Conservation (phyloP, 78 protist species). For the Thecamonas trahens region DNA sequence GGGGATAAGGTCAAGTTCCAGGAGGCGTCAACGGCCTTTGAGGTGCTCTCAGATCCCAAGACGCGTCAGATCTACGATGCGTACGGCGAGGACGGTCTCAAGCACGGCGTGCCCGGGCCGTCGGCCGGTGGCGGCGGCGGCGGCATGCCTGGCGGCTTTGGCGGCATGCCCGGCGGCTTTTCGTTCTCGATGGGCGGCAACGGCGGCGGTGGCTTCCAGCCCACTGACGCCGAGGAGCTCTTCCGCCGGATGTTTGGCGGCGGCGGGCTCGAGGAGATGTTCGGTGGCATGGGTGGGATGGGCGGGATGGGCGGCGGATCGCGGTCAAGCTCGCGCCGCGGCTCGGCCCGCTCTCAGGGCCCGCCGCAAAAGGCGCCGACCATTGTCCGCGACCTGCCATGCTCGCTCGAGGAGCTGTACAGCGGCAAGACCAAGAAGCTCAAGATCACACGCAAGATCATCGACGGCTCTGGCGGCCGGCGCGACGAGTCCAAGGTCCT, state of each 20-base stretch:
- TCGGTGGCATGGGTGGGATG: background rate
- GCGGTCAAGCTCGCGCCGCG: background rate
- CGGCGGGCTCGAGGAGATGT: too few relatives aligned
- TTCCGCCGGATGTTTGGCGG: background rate
- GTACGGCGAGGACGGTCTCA: conserved; percentile 34
- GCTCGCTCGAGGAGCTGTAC: conserved; percentile 38
- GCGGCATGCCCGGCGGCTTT: background rate
- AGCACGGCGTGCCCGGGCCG: conserved; percentile 5
- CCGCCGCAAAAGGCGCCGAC: background rate
- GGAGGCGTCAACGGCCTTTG: conserved; percentile 24
- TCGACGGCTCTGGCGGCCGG: background rate
- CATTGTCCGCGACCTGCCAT: background rate
- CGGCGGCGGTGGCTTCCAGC: background rate
- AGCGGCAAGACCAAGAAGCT: conserved; percentile 35
- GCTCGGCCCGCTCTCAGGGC: background rate
- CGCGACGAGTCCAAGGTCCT: conserved; percentile 2
- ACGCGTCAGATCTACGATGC: conserved; percentile 11
- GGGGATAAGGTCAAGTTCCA: too few relatives aligned
- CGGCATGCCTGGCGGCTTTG: conserved; percentile 8
- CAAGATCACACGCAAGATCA: conserved; percentile 25
- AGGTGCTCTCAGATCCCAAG: conserved; percentile 26
- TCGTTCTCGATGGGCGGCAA: background rate
- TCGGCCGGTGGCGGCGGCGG: conserved; percentile 1
- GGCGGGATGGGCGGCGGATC: conserved; percentile 9
- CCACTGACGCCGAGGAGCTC: background rate